A percentile compares a stretch with the other conserved stretches of the same genome.
These are phyloP conservation scores for Yamadazyma sp. DNA, from an alignment of 805 yeast species.

Conservation along the genomic window DNA sequence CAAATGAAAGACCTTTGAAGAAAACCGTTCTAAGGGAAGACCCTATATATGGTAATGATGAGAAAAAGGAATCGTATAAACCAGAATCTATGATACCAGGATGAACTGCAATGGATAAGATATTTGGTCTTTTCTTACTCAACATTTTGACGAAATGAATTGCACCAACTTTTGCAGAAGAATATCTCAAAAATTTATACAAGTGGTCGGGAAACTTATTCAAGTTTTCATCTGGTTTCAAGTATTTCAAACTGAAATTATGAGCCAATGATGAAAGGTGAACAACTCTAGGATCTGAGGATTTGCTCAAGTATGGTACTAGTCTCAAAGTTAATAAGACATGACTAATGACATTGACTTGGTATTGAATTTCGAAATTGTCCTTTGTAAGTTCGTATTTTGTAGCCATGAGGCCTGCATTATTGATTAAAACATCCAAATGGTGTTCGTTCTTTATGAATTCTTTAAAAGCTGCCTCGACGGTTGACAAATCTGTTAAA, in stretches of 20 bases:
- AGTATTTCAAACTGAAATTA: conserved; percentile 19
- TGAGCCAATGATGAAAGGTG: conserved; percentile 34
- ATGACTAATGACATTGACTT: conserved; percentile 36
- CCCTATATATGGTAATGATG: conserved; percentile 1
- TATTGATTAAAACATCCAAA: conserved; percentile 34
- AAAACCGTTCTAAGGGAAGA: conserved; percentile 1
- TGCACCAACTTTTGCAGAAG: conserved; percentile 29
- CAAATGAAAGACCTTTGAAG: conserved; percentile 15
- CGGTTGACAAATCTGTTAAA: conserved; percentile 36
- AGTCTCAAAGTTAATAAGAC: conserved; percentile 30
- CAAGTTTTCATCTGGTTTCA: conserved; percentile 22
- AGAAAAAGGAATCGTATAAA: conserved; percentile 21
- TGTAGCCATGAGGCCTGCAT: conserved; percentile 42
- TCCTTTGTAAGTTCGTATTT: conserved; percentile 35
- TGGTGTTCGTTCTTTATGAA: conserved; percentile 22
- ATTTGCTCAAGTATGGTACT: conserved; percentile 23
- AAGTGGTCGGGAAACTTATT: conserved; percentile 22
- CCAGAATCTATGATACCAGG: conserved; percentile 38
- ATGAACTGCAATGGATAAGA: conserved; percentile 32
- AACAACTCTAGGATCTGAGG: conserved; percentile 27
- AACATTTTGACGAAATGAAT: conserved; percentile 30
- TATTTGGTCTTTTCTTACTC: conserved; percentile 26
- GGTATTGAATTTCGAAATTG: conserved; percentile 39
- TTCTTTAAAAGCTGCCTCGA: conserved; percentile 23
- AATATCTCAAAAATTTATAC: conserved; percentile 34